Evolutionary conservation across 148 eudicot genomes (phyloP).

Genomic region (Rhododendron griersonianum): DNA sequence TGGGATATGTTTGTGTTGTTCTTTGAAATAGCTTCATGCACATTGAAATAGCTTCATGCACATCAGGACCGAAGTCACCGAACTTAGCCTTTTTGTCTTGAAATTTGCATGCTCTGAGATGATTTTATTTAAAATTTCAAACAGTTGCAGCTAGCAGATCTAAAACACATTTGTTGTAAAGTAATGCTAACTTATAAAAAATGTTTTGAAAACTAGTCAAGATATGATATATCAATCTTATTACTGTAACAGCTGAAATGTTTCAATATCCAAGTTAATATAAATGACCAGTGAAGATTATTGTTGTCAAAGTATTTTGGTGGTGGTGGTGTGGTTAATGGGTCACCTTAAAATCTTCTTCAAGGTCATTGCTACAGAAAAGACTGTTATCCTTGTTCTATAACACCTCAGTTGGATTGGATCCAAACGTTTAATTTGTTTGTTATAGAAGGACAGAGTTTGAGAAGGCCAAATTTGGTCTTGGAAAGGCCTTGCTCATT

Average conservation of each 20-base stretch:
- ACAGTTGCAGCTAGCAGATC: background rate
- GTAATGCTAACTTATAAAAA: background rate
- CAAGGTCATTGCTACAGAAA: background rate
- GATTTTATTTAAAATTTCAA: background rate
- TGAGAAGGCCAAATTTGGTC: background rate
- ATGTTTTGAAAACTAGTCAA: background rate
- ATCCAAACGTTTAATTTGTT: background rate
- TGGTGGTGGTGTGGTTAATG: background rate
- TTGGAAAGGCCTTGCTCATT: background rate
- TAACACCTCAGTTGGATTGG: background rate
- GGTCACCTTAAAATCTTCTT: background rate
- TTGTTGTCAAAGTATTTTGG: background rate
- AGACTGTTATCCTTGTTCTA: background rate
- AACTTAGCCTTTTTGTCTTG: background rate
- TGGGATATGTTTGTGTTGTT: background rate
- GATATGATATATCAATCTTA: background rate
- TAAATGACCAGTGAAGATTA: background rate
- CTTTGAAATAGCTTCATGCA: background rate
- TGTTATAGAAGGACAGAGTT: background rate
- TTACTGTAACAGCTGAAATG: background rate
- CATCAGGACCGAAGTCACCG: background rate
- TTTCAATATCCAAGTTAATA: background rate
- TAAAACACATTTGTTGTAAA: background rate
- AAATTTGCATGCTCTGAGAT: background rate
- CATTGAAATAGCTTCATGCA: background rate